phyloP scores from a whole-genome alignment of 257 asterid species.

The Euphrasia confusa region DNA sequence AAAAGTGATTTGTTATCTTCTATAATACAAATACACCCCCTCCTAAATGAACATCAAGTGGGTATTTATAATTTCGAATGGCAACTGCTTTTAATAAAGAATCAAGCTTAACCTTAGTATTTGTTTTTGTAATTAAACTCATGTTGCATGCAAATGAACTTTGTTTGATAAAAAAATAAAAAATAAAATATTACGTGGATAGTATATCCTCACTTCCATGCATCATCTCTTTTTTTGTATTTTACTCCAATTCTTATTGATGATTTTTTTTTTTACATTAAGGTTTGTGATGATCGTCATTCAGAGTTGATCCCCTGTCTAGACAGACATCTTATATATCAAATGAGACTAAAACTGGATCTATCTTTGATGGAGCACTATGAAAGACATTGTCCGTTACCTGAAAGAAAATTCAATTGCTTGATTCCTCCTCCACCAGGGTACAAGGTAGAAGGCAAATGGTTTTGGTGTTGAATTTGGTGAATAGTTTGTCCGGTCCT shows the following conservation, averaged over 20 bases:
- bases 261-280: conserved; percentile 22
- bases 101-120: too few species aligned
- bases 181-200: background rate
- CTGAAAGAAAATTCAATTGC: conserved; percentile 80
- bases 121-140: too few species aligned
- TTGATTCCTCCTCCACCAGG: conserved; percentile 89
- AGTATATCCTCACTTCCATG: too few species aligned
- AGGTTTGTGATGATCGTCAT: conserved; percentile 99
- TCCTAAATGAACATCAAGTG: too few species aligned
- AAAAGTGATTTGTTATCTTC: too few species aligned
- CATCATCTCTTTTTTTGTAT: background rate
- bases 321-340: conserved; percentile 91
- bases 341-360: conserved; percentile 85
- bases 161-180: background rate
- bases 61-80: too few species aligned
- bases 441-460: conserved; percentile 50
- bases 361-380: conserved; percentile 97
- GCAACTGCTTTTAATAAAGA: too few species aligned
- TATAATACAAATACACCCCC: too few species aligned
- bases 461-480: background rate
- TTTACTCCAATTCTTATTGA: too few species aligned
- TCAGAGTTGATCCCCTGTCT: conserved; percentile 97
- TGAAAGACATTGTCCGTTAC: conserved; percentile 88
- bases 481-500: background rate
- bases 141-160: too few species aligned